phyloP scores from a whole-genome alignment of 345 rosid genomes.

The Populus ilicifolia region DNA sequence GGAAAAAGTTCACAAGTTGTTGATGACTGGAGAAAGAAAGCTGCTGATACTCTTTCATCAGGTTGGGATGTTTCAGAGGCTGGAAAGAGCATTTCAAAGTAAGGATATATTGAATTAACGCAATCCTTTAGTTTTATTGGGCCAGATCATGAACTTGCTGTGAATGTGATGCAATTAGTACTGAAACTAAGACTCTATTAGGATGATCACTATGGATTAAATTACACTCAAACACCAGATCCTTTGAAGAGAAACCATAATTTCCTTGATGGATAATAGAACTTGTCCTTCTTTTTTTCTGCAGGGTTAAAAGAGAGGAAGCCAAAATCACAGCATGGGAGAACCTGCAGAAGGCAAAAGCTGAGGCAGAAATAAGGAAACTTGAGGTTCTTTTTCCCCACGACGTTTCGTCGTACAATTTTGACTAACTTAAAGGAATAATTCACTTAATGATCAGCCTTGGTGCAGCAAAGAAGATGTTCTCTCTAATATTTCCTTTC shows the following conservation, averaged over 20 bases:
- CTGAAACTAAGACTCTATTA: neutral
- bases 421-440: neutral
- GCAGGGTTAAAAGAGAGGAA: conserved; percentile 74
- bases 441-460: conserved; percentile 5
- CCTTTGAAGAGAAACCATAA: neutral
- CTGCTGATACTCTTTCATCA: conserved; percentile 41
- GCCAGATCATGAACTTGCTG: neutral
- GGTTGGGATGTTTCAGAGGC: conserved; percentile 66
- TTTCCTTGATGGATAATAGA: neutral
- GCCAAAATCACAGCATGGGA: conserved; percentile 94
- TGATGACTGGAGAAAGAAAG: conserved; percentile 71
- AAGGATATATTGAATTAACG: conserved; percentile 19
- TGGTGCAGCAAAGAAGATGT: neutral
- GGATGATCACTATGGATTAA: neutral
- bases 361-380: conserved; percentile 88
- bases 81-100: conserved; percentile 53
- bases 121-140: neutral
- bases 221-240: neutral
- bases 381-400: conserved; percentile 63
- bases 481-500: conserved; percentile 1
- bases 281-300: neutral
- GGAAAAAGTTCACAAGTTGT: conserved; percentile 53
- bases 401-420: conserved; percentile 5
- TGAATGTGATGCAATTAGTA: neutral
- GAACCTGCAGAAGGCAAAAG: conserved; percentile 96